These are phyloP conservation scores for Nyctanthes arbortristis DNA, from an alignment of 257 asterid genomes.

Conservation along the genomic window DNA sequence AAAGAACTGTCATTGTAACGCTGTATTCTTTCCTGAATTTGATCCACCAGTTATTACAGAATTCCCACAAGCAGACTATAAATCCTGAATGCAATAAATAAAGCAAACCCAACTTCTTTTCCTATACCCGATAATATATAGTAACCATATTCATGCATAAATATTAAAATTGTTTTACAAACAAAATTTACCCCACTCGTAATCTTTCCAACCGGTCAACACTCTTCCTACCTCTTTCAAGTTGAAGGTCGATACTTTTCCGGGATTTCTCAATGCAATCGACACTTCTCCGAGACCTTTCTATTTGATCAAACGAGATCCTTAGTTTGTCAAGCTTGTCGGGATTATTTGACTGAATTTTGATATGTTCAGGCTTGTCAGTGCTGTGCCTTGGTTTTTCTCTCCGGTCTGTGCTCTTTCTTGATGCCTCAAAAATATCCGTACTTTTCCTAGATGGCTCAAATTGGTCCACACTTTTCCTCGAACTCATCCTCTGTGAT, in stretches of 20 bases:
- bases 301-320: conserved; percentile 67
- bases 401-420: conserved; percentile 86
- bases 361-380: conserved; percentile 69
- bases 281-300: conserved; percentile 84
- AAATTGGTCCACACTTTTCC: conserved; percentile 70
- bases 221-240: conserved; percentile 77
- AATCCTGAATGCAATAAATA: conserved; percentile 13
- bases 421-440: conserved; percentile 63
- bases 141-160: conserved; percentile 37
- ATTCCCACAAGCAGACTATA: conserved; percentile 16
- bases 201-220: conserved; percentile 73
- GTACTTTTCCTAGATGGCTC: conserved; percentile 78
- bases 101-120: conserved; percentile 29
- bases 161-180: conserved; percentile 27
- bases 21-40: conserved; percentile 18
- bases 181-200: conserved; percentile 45
- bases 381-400: conserved; percentile 79
- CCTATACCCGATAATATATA: conserved; percentile 45
- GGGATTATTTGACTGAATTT: conserved; percentile 45
- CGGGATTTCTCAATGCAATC: conserved; percentile 79
- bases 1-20: conserved; percentile 2
- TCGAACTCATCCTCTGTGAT: conserved; percentile 62
- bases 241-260: conserved; percentile 66
- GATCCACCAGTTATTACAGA: conserved; percentile 23
- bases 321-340: conserved; percentile 62